Evolutionary conservation across 2,329 filamentous ascomycete species (phyloP), one percentile per base, ranked within the genome.

Genomic region (Neopestalotiopsis rosae): DNA sequence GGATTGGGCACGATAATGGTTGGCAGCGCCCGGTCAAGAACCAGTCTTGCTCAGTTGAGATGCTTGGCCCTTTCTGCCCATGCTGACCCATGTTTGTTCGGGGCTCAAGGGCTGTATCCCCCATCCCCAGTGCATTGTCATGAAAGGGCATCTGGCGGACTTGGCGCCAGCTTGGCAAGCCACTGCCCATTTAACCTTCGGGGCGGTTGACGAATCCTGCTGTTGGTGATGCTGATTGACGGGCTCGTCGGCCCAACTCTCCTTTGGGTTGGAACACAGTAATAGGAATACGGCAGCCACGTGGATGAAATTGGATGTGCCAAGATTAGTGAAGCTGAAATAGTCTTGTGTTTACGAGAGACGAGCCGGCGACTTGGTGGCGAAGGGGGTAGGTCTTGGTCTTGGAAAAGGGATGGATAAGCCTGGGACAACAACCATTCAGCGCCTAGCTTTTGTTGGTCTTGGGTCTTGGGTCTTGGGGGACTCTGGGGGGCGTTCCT

Each of bases 131-230:
- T 28, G 20, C 62, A 49, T 65, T 65, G 24, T 52, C 45, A 57
- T 14, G 20, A 34, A 34, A 62, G 49, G 14, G 17, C 49, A n/a
- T 52, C 42, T 57, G 45, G 63, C 45, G 17, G 24, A 68, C 67
- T 68, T 68, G 67, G 61, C 61, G 40, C 49, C 9, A 58, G 12
- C 67, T 68, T 68, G 67, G 67, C 67, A 68, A 68, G 67, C 67
- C 67, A 68, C 59, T 28, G 40, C 45, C 42, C 34, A 65, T 68
- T 67, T 28, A 68, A 34, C 61, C 32, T 58, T 28, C 30, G 42
- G 61, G 30, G 32, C 12, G 14, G 32, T 28, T 30, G 28, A 30
- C 24, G 61, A 58, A 58, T 38, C 40, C 30, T 30, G 30, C 49
- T 56, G 45, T 56, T n/a, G n/a, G 63, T 40, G 5, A 38, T 68